phyloP scores from a whole-genome alignment of 2,329 filamentous ascomycete species.

The Talaromyces sp. region DNA sequence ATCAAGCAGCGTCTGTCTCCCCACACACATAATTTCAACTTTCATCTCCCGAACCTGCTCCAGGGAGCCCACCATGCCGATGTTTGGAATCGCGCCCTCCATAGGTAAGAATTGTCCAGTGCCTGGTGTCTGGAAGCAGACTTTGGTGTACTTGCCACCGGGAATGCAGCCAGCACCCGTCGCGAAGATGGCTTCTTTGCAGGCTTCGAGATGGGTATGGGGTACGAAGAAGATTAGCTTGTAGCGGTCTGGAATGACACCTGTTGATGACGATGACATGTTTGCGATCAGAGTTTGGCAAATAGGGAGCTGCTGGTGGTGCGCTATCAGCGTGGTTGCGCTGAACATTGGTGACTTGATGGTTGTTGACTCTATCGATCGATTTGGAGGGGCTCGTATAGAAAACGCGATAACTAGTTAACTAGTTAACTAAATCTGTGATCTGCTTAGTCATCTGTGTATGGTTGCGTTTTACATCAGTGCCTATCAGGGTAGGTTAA shows the following conservation, averaged over 20 bases:
- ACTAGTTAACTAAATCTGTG: neutral
- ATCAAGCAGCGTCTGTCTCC: slow-evolving; percentile 31
- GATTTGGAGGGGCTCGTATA: neutral
- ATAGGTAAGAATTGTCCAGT: slow-evolving; percentile 40
- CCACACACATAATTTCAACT: slow-evolving; percentile 42
- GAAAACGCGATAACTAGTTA: neutral
- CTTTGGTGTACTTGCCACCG: slow-evolving; percentile 37
- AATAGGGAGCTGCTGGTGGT: neutral
- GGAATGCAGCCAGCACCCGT: slow-evolving; percentile 41
- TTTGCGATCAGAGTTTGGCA: slow-evolving; percentile 5
- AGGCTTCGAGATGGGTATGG: slow-evolving; percentile 31
- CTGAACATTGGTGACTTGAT: neutral
- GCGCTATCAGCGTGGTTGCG: neutral
- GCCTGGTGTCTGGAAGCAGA: slow-evolving; percentile 37
- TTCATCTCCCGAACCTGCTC: slow-evolving; percentile 40
- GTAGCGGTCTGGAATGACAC: slow-evolving; percentile 26
- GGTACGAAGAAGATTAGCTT: slow-evolving; percentile 45
- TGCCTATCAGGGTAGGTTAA: too few relatives aligned
- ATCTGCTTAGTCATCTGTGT: slow-evolving; percentile 7
- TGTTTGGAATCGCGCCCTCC: slow-evolving; percentile 36
- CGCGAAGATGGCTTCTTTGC: slow-evolving; percentile 40
- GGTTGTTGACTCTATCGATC: neutral
- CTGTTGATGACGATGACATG: slow-evolving; percentile 20
- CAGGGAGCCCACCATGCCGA: slow-evolving; percentile 35
- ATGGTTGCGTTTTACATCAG: too few relatives aligned